Conservation (phyloP, 1,284 basidiomycete species). For the Marasmius sp. region DNA sequence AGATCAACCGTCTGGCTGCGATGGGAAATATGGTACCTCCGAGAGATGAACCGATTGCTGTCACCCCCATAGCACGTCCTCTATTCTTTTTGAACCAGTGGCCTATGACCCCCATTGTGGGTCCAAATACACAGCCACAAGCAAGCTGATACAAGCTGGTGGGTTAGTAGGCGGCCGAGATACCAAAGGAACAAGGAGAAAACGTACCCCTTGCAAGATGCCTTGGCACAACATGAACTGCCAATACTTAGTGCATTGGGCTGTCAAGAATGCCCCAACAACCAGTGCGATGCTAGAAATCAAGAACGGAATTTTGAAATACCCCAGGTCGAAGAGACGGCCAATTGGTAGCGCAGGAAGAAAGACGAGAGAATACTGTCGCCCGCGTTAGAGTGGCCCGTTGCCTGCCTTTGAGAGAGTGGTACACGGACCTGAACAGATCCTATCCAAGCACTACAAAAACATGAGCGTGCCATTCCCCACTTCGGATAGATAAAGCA, state of each 20-base stretch:
- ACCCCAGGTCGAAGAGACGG: slow-evolving; percentile 50
- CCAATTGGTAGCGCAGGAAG: slow-evolving; percentile 37
- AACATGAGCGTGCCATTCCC: too few relatives aligned
- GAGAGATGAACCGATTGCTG: neutral
- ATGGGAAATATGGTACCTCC: slow-evolving; percentile 3
- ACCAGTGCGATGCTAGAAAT: slow-evolving; percentile 40
- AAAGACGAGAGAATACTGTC: slow-evolving; percentile 23
- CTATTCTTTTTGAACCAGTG: slow-evolving; percentile 36
- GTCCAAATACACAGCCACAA: neutral
- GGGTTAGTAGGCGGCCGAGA: slow-evolving; percentile 4
- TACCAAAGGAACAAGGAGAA: slow-evolving; percentile 11
- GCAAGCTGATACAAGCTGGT: neutral
- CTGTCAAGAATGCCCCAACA: slow-evolving; percentile 44
- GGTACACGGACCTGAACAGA: neutral
- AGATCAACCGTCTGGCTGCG: slow-evolving; percentile 17
- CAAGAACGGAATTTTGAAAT: slow-evolving; percentile 40
- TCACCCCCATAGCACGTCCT: neutral
- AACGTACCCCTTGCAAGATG: slow-evolving; percentile 36
- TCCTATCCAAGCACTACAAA: neutral
- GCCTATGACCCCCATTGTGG: slow-evolving; percentile 20
- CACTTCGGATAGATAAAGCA: neutral
- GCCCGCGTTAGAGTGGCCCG: neutral
- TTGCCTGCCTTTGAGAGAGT: neutral
- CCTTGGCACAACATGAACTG: slow-evolving; percentile 51
- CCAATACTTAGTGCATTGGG: slow-evolving; percentile 48